Conservation (phyloP, 2,329 filamentous ascomycete species). For the Aspergillus fumigatiaffinis region DNA sequence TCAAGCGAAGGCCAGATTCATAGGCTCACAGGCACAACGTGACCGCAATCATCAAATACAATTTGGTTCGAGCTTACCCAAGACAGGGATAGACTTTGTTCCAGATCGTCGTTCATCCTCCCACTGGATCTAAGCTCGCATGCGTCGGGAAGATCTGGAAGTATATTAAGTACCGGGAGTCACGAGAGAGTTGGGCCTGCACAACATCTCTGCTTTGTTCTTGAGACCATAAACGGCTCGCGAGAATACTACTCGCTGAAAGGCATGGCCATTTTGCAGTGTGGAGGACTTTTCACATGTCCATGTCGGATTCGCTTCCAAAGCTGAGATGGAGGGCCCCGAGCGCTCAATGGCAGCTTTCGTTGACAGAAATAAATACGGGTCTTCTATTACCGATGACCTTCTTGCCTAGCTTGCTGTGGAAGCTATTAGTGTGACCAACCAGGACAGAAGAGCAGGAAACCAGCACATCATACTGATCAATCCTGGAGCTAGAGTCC, state of each 20-base stretch:
- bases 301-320: not conserved
- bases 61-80: not conserved
- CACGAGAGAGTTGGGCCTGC: not conserved
- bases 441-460: not conserved
- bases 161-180: not conserved
- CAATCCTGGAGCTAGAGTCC: no score
- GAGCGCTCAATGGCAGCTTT: not conserved
- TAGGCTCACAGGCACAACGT: not conserved
- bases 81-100: not conserved
- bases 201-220: not conserved
- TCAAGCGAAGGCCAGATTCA: not conserved
- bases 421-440: not conserved
- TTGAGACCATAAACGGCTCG: not conserved
- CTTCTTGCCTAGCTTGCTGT: not conserved
- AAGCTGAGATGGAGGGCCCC: not conserved
- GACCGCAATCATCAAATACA: not conserved
- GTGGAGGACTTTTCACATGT: not conserved
- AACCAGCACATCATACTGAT: not conserved
- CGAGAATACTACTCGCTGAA: not conserved
- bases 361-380: not conserved
- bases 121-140: not conserved
- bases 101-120: not conserved
- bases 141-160: not conserved
- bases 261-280: not conserved
- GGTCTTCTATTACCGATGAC: not conserved